Conservation (phyloP, 108 stramenopile species). For the Skeletonema menzelii region DNA sequence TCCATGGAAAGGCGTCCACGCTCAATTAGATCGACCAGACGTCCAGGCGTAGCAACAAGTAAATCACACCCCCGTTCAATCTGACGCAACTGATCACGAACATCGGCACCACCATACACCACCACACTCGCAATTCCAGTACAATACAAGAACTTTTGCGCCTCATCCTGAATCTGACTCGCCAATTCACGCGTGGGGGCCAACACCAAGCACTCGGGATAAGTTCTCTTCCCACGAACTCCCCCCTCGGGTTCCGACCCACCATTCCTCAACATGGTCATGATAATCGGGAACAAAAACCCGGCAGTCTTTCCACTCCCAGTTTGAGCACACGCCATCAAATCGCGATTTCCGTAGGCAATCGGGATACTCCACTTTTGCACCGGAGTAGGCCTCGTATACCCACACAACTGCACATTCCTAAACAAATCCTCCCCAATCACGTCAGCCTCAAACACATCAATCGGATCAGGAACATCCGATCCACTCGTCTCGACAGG, state of each 20-base stretch:
- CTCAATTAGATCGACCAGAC: conserved; percentile 94
- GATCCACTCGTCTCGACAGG: conserved; percentile 93
- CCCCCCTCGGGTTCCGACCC: conserved; percentile 66
- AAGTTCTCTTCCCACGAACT: conserved; percentile 54
- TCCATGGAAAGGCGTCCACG: conserved; percentile 90
- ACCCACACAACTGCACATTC: conserved; percentile 93
- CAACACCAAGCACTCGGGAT: conserved; percentile 89
- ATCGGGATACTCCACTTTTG: conserved; percentile 99
- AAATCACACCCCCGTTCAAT: conserved; percentile 89
- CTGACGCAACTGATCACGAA: conserved; percentile 87
- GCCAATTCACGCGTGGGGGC: conserved; percentile 99
- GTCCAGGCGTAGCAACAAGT: conserved; percentile 98
- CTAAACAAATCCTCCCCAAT: conserved; percentile 90
- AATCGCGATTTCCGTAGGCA: conserved; percentile 83
- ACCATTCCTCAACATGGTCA: conserved; percentile 84
- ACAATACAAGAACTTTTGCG: conserved; percentile 93
- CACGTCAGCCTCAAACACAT: conserved; percentile 79
- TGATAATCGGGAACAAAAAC: conserved; percentile 97
- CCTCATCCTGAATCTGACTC: conserved; percentile 97
- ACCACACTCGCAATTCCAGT: conserved; percentile 94
- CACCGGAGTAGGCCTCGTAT: conserved; percentile 96
- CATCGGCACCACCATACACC: conserved; percentile 95
- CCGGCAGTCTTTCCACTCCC: conserved; percentile 97
- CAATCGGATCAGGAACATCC: conserved; percentile 90
- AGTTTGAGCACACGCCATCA: conserved; percentile 94